These are phyloP conservation scores for Ceratocystis alfenasii DNA, from an alignment of 2,329 filamentous ascomycete genomes.

Conservation along the genomic window DNA sequence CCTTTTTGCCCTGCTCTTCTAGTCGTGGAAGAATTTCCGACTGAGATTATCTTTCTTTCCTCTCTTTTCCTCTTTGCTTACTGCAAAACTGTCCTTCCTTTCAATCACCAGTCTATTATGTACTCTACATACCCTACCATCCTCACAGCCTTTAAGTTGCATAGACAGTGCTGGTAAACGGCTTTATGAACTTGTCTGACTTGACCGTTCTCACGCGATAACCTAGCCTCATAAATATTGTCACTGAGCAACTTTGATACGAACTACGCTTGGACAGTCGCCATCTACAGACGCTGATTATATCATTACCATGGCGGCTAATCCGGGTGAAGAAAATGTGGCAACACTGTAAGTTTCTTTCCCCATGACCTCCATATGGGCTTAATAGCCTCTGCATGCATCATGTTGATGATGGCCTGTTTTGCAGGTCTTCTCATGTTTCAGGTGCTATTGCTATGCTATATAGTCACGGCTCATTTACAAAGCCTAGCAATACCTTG, in stretches of 20 bases:
- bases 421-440: slow-evolving; percentile 4
- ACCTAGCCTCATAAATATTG: neutral
- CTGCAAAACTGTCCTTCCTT: neutral
- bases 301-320: slow-evolving; percentile 33
- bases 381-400: neutral
- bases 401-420: neutral
- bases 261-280: neutral
- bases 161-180: neutral
- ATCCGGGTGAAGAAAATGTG: slow-evolving; percentile 40
- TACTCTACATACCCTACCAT: neutral
- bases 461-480: too few species aligned
- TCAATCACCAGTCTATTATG: neutral
- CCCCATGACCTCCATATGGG: neutral
- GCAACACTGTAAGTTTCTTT: slow-evolving; percentile 37
- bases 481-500: neutral
- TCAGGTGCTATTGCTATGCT: neutral
- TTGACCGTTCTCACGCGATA: neutral
- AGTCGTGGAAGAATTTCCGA: slow-evolving; percentile 2
- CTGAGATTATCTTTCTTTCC: neutral
- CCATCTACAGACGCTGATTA: neutral
- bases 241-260: neutral
- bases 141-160: neutral
- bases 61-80: slow-evolving; percentile 8
- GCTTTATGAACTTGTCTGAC: neutral
- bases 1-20: slow-evolving; percentile 8